phyloP scores from a whole-genome alignment of 78 protist genomes.

The slime mould (Dictyostelium discoideum) region DNA sequence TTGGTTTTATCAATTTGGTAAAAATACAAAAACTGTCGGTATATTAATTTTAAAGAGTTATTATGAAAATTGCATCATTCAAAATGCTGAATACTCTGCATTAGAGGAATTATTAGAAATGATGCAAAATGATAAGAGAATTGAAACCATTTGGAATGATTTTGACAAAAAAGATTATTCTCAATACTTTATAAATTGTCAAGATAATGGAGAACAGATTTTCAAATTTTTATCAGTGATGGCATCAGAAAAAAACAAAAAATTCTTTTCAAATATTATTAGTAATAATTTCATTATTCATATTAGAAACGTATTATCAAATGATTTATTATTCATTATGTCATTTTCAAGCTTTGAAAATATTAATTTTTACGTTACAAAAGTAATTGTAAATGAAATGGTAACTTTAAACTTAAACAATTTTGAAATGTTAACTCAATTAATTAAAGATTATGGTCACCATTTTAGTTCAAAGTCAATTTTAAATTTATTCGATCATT shows the following conservation, averaged over 20 bases:
- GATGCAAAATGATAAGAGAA: neutral
- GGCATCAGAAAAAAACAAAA: neutral
- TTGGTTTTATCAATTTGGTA: neutral
- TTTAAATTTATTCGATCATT: neutral
- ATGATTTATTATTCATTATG: neutral
- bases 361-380: neutral
- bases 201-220: neutral
- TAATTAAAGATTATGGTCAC: neutral
- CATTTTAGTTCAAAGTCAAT: neutral
- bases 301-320: neutral
- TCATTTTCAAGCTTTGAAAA: neutral
- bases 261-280: neutral
- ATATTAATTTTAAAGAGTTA: neutral
- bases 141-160: neutral
- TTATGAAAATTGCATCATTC: neutral
- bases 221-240: neutral
- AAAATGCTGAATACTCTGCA: neutral
- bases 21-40: neutral
- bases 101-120: neutral
- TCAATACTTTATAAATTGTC: neutral
- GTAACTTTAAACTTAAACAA: neutral
- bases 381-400: neutral
- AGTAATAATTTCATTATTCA: neutral
- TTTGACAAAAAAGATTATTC: neutral
- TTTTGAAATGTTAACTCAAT: neutral